These are phyloP conservation scores for Dactylellina parvicollis DNA, from an alignment of 2,329 filamentous ascomycete species.

Conservation along the genomic window DNA sequence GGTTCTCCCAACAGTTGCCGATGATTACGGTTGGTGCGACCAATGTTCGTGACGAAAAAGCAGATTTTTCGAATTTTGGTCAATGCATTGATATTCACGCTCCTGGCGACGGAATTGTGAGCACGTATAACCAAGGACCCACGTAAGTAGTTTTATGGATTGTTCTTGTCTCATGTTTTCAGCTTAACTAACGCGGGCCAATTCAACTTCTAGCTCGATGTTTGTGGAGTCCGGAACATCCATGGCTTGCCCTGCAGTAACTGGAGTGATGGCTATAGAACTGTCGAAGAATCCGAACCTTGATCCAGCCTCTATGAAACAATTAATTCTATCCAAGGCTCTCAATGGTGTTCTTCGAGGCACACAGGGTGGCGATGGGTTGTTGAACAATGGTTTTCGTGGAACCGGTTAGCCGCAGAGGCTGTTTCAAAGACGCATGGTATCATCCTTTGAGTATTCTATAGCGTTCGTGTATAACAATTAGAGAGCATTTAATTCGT, in stretches of 20 bases:
- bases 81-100: constrained; percentile 61
- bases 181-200: not conserved
- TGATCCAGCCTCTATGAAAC: constrained; percentile 16
- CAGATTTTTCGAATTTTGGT: constrained; percentile 62
- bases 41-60: constrained; percentile 58
- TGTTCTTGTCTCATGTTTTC: not conserved
- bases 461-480: too few relatives aligned
- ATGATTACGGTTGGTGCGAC: constrained; percentile 61
- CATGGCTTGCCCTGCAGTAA: constrained; percentile 39
- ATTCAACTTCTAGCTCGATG: not conserved
- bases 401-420: not conserved
- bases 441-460: not conserved
- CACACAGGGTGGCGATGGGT: not conserved
- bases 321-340: constrained; percentile 1
- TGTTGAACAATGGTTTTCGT: constrained; percentile 9
- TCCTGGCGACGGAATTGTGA: constrained; percentile 62
- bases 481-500: too few relatives aligned
- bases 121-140: constrained; percentile 62
- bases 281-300: constrained; percentile 25
- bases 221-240: constrained; percentile 18
- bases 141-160: constrained; percentile 14
- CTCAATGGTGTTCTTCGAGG: constrained; percentile 3
- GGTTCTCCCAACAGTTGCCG: constrained; percentile 56
- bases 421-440: too few relatives aligned
- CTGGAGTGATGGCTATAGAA: constrained; percentile 26